Conservation (phyloP, 1,284 basidiomycete genomes). For the Leccinum huronense region DNA sequence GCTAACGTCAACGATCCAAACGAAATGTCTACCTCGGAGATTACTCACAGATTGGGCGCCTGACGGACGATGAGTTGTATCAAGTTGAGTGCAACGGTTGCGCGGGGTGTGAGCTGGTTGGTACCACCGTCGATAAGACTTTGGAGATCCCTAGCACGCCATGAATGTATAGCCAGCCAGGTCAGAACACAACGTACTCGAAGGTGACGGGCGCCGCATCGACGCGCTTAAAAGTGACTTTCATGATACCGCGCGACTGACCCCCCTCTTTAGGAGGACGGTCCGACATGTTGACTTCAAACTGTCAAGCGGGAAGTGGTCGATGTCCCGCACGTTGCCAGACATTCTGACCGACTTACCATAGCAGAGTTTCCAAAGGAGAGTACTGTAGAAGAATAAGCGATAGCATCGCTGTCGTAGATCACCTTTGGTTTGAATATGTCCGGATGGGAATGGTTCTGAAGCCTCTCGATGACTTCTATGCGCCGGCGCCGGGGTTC, state of each 20-base stretch:
- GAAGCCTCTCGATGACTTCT: slow-evolving; percentile 38
- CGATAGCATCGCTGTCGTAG: slow-evolving; percentile 43
- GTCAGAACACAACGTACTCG: slow-evolving; percentile 16
- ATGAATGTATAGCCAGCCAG: background rate
- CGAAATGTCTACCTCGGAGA: background rate
- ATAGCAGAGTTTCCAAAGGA: slow-evolving; percentile 28
- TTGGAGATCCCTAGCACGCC: slow-evolving; percentile 26
- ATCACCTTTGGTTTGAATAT: slow-evolving; percentile 36
- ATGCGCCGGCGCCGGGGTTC: slow-evolving; percentile 22
- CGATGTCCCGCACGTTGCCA: background rate
- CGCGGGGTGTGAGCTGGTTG: slow-evolving; percentile 27
- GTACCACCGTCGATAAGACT: slow-evolving; percentile 28
- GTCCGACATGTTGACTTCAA: slow-evolving; percentile 35
- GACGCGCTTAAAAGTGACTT: slow-evolving; percentile 28
- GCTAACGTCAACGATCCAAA: background rate
- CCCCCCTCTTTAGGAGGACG: slow-evolving; percentile 20
- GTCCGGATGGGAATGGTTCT: slow-evolving; percentile 26
- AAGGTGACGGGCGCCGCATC: slow-evolving; percentile 31
- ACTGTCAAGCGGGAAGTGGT: slow-evolving; percentile 17
- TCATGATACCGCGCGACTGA: slow-evolving; percentile 21
- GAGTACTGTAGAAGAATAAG: slow-evolving; percentile 34
- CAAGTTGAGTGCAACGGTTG: slow-evolving; percentile 28
- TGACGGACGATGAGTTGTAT: slow-evolving; percentile 34
- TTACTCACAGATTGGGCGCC: slow-evolving; percentile 31
- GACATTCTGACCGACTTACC: slow-evolving; percentile 13